phyloP scores from a whole-genome alignment of 306 rosid genomes.

The Gillenia trifoliata region DNA sequence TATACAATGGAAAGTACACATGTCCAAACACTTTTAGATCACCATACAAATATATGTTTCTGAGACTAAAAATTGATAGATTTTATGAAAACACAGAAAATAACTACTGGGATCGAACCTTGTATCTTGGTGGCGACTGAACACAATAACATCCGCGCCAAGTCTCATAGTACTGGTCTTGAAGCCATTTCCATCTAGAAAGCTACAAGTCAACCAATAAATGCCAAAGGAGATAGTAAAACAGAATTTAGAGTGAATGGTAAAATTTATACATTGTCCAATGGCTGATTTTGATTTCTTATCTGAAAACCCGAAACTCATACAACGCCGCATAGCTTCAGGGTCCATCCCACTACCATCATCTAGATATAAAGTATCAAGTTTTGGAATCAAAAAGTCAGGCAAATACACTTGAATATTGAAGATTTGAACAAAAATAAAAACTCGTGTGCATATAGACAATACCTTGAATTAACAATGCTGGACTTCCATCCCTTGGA shows the following conservation, averaged over 20 bases:
- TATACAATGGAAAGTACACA: no score
- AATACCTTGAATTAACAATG: conserved; percentile 85
- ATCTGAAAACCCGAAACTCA: no score
- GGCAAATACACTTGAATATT: background rate
- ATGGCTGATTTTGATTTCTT: no score
- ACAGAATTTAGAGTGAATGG: conserved; percentile 19
- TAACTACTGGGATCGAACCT: conserved; percentile 40
- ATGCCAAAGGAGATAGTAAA: conserved; percentile 15
- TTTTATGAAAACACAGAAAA: background rate
- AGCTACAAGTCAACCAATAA: conserved; percentile 37
- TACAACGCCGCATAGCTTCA: no score
- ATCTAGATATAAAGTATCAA: no score
- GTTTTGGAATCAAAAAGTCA: conserved; percentile 13
- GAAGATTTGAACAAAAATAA: background rate
- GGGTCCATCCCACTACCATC: no score
- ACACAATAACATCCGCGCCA: conserved; percentile 98
- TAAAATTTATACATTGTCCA: no score
- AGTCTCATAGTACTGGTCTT: conserved; percentile 97
- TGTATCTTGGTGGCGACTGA: conserved; percentile 40
- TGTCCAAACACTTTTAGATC: no score
- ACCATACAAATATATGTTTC: no score
- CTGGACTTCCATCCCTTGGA: conserved; percentile 82
- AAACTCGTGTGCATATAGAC: conserved; percentile 5
- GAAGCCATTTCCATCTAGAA: conserved; percentile 98
- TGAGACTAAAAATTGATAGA: no score